phyloP scores from a whole-genome alignment of 148 eudicot genomes.

The Chenopodium quinoa region DNA sequence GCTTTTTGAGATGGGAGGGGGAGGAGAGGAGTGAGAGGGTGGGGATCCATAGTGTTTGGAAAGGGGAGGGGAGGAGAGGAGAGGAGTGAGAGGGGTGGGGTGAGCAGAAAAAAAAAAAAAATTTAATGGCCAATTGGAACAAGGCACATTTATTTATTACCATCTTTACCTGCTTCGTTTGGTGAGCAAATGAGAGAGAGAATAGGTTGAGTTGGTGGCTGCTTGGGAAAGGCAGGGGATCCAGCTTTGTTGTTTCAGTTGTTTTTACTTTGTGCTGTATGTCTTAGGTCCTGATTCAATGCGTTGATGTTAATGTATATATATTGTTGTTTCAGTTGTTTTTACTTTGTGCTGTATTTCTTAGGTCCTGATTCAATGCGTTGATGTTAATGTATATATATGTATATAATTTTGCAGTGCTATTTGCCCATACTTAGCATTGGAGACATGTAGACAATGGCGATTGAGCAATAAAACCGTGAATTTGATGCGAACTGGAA shows the following conservation, averaged over 20 bases:
- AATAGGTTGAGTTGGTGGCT: neutral
- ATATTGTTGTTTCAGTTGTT: too few species aligned
- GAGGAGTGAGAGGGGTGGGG: neutral
- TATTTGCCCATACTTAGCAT: slow-evolving; percentile 91
- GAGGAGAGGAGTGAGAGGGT: too few species aligned
- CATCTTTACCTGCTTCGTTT: neutral
- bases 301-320: neutral
- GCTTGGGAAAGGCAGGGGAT: neutral
- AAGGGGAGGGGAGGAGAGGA: neutral
- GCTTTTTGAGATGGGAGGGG: neutral
- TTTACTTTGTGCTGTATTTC: neutral
- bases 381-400: slow-evolving; percentile 9
- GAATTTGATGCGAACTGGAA: slow-evolving; percentile 94
- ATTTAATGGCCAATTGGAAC: neutral
- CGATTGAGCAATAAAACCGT: slow-evolving; percentile 95
- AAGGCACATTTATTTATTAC: neutral
- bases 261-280: neutral
- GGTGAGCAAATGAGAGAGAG: neutral
- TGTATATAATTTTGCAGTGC: slow-evolving; percentile 55
- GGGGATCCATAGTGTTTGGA: too few species aligned
- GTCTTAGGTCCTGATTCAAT: neutral
- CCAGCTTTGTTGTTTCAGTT: neutral
- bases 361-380: neutral
- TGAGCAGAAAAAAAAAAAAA: neutral
- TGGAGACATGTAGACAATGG: slow-evolving; percentile 99